These are phyloP conservation scores for Chlamydomonas schloesseri DNA, from an alignment of 139 green algal species.

Conservation along the genomic window DNA sequence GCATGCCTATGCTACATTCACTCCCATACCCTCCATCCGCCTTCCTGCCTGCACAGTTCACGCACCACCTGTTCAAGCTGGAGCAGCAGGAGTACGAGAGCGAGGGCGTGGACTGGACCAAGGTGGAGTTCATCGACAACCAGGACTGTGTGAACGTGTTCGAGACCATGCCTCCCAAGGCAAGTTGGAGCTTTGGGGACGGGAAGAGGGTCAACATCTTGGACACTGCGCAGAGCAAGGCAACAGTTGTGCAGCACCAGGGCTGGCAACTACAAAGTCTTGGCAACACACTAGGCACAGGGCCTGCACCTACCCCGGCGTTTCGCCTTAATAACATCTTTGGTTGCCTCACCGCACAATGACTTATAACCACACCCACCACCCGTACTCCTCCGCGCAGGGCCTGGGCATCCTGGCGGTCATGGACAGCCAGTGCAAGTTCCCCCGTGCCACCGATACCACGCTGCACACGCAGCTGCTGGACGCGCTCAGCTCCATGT, in stretches of 20 bases:
- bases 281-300: no score
- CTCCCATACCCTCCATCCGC: no score
- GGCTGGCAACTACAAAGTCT: no score
- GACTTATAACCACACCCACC: no score
- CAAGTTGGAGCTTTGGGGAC: neutral
- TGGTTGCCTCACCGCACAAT: no score
- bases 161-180: conserved; percentile 58
- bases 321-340: no score
- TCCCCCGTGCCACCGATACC: conserved; percentile 85
- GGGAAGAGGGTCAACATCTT: no score
- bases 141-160: conserved; percentile 96
- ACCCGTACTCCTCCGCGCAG: no score
- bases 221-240: no score
- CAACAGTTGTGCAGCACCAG: neutral
- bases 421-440: conserved; percentile 92
- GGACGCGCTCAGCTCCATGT: conserved; percentile 57
- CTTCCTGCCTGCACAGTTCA: conserved; percentile 82
- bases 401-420: conserved; percentile 91
- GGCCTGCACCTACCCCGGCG: no score
- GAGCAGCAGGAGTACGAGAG: conserved; percentile 94
- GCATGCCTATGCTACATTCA: no score
- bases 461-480: conserved; percentile 59
- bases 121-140: conserved; percentile 99
- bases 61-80: conserved; percentile 91
- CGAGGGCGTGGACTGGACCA: conserved; percentile 97